Evolutionary conservation across 371 early-diverging fungal genomes (phyloP), one percentile per base, ranked within the genome.

Genomic region (Mortierella sp.): DNA sequence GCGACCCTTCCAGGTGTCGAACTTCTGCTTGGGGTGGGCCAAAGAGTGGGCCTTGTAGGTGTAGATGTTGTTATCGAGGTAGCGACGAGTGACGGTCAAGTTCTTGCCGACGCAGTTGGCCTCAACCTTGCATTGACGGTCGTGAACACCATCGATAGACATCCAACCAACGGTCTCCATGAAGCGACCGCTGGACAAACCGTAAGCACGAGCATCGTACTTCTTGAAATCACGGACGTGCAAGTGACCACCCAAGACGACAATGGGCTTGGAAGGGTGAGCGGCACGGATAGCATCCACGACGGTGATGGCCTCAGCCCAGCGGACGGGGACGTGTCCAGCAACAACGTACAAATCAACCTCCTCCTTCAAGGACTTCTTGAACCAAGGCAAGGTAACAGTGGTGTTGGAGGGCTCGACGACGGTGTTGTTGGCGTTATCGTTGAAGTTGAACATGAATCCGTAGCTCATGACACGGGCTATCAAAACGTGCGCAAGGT

Each of bases 151-250:
- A 26, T 59, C 45, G 16, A 87, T 73, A 22, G 91, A 91, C 75
- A 89, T 78, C 76, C 87, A 90, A 3, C 89, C 91, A 61, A 91
- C 54, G 20, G 91, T 88, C 54, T 91, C 90, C 77, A 91, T 71
- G 83, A 87, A 90, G 12, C 88, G 85, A 49, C 91, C 91, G 35
- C 87, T 84, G 51, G 88, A 85, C 40, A 91, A 78, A 45, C 88
- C 91, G 68, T 84, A 88, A 14, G 88, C 88, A 73, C 88, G 86
- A 11, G 63, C 64, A 75, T 89, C 91, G 55, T 86, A 89, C 54
- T 73, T 62, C 30, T 67, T 81, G 75, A 87, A 89, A 61, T 91
- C 91, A 63, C 91, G 88, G 24, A 87, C 76, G 73, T 91, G 91
- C 79, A 85, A 78, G 70, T 91, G 90, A 3, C 91, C 91, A 32